Conservation (phyloP, 1,139 yeast genomes). For the Protomyces pachydermus region DNA sequence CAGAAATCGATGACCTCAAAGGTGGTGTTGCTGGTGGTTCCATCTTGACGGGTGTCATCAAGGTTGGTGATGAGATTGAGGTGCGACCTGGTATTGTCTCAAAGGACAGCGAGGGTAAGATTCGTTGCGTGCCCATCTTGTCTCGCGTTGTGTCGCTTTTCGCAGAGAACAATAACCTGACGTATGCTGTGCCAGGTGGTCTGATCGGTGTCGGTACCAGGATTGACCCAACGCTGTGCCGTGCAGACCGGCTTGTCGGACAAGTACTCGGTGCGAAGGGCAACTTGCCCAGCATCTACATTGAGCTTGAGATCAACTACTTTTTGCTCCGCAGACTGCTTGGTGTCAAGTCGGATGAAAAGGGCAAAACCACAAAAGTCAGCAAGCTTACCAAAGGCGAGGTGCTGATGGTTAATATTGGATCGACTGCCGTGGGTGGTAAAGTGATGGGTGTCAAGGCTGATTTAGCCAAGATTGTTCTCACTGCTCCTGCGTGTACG, state of each 20-base stretch:
- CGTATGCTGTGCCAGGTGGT: conserved; percentile 99
- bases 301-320: conserved; percentile 95
- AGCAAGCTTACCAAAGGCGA: conserved; percentile 91
- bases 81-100: conserved; percentile 98
- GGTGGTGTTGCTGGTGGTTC: conserved; percentile 99
- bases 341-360: conserved; percentile 98
- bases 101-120: conserved; percentile 74
- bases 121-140: conserved; percentile 93
- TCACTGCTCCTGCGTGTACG: conserved; percentile 98
- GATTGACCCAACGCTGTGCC: conserved; percentile 96
- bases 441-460: conserved; percentile 97
- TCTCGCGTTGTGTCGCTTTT: conserved; percentile 89
- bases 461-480: conserved; percentile 96
- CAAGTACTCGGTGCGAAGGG: conserved; percentile 99
- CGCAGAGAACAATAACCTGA: conserved; percentile 96
- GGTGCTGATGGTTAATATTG: conserved; percentile 97
- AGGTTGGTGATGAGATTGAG: conserved; percentile 96
- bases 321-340: conserved; percentile 92
- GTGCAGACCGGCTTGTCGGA: conserved; percentile 98
- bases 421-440: conserved; percentile 99
- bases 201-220: conserved; percentile 99
- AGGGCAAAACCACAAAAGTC: conserved; percentile 93
- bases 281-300: conserved; percentile 88
- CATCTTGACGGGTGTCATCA: conserved; percentile 92
- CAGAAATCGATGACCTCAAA: conserved; percentile 91